Evolutionary conservation across 441 rosid genomes (phyloP), one percentile per base, ranked within the genome.

Genomic region (Cnidoscolus chayamansa): DNA sequence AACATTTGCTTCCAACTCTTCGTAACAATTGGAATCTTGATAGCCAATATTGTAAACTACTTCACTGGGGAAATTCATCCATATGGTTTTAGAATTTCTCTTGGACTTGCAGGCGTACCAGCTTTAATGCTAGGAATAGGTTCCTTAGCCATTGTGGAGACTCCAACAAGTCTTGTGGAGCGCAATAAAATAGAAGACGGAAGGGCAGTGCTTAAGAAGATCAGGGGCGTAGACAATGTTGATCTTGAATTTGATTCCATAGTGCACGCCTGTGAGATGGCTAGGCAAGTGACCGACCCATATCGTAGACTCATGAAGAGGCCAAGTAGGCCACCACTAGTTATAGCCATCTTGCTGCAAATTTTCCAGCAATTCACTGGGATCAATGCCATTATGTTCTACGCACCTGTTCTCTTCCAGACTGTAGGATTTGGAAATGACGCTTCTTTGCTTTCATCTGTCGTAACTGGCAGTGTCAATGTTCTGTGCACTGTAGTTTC

Each of bases 331-430:
- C 88, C 90, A 13, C 88, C 80, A 13, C 76, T 83, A 1, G 67
- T 83, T 13, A 86, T 85, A 0, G 86, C 72, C 1, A 56, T 86
- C 7, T 1, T 70, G 74, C 17, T 88, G 10, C 89, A 88, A 72
- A 64, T 86, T 7, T 86, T 85, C 20, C 89, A 86, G 72, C 90
- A 89, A 73, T 83, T 87, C 56, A 86, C 90, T 3, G 89, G 94
- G 64, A 90, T 89, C 78, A 87, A 89, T 40, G 90, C 94, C 53
- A 86, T 86, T 43, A 83, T 89, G 92, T 90, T 86, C 57, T 90
- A 89, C 16, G 88, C 96, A 0, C 91, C 89, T 1, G 84, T 88
- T 45, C 75, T 90, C 76, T 88, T 88, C 67, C 90, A 90, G 72
- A 87, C 88, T 0, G 85, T 89, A 1, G 92, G 96, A 19, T 90